A percentile compares a stretch with the other conserved stretches of the same genome.
phyloP scores from a whole-genome alignment of 2,329 filamentous ascomycete genomes.

The Aphanocladium album region DNA sequence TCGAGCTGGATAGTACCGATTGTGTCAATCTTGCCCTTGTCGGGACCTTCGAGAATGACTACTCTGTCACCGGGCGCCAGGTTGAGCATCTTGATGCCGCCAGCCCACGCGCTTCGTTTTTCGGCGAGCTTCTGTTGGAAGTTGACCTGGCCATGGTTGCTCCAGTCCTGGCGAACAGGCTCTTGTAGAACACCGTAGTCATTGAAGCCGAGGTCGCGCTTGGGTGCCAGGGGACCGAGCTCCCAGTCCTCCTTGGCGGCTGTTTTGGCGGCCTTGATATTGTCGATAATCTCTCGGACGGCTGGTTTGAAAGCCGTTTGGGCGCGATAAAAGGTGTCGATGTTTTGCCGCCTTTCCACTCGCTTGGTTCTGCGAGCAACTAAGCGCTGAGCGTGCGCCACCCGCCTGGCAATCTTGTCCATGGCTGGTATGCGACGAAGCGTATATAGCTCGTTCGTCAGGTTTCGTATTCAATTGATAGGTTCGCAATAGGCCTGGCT shows the following conservation, averaged over 20 bases:
- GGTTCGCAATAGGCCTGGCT: background rate
- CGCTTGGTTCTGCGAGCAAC: slow-evolving; percentile 45
- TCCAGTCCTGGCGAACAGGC: slow-evolving; percentile 32
- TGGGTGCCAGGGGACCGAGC: slow-evolving; percentile 72
- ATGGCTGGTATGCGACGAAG: slow-evolving; percentile 39
- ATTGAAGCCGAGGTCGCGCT: slow-evolving; percentile 62
- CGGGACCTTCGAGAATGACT: slow-evolving; percentile 69
- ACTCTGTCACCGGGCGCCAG: slow-evolving; percentile 54
- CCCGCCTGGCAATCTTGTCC: slow-evolving; percentile 67
- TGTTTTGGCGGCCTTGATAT: slow-evolving; percentile 37
- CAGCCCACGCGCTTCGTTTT: slow-evolving; percentile 50
- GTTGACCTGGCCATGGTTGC: slow-evolving; percentile 24
- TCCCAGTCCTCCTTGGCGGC: slow-evolving; percentile 71
- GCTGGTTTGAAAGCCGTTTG: slow-evolving; percentile 27
- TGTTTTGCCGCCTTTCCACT: slow-evolving; percentile 26
- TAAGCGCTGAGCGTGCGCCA: slow-evolving; percentile 62
- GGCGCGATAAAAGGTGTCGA: slow-evolving; percentile 25
- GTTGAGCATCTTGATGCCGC: slow-evolving; percentile 41
- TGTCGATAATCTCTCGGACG: slow-evolving; percentile 28
- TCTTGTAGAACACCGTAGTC: slow-evolving; percentile 53
- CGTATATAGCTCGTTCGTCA: background rate
- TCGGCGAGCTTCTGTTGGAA: slow-evolving; percentile 31
- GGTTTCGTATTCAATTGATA: background rate
- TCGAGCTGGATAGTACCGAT: slow-evolving; percentile 53
- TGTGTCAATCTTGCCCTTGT: slow-evolving; percentile 79